These are phyloP conservation scores for Petrea volubilis DNA, from an alignment of 257 asterid species.

Conservation along the genomic window DNA sequence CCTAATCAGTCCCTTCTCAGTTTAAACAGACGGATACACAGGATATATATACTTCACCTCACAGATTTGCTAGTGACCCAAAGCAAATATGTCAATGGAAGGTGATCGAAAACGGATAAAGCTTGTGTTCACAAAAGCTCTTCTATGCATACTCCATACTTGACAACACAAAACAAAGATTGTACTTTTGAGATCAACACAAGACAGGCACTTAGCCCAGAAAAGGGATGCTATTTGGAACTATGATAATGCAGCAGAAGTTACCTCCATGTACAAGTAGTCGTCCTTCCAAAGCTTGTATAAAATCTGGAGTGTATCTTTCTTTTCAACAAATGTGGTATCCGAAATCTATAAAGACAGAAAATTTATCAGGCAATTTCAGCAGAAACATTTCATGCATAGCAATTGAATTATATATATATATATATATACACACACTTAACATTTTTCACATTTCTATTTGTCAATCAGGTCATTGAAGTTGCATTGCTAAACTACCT, in stretches of 20 bases:
- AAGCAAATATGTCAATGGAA: neutral
- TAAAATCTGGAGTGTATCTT: conserved; percentile 66
- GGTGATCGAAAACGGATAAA: neutral
- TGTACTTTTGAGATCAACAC: neutral
- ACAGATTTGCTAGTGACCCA: neutral
- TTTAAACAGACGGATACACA: neutral
- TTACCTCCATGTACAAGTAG: conserved; percentile 81
- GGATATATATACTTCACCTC: neutral
- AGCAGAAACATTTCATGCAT: neutral
- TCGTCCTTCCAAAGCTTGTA: conserved; percentile 83
- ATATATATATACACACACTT: neutral
- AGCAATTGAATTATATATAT: neutral
- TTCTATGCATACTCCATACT: neutral
- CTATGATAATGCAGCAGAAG: neutral
- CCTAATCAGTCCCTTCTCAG: neutral
- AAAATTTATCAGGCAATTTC: conserved; percentile 18
- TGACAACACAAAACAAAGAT: neutral
- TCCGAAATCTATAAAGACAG: conserved; percentile 66
- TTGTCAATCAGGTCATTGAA: neutral
- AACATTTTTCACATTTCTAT: no score
- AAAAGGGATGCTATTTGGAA: neutral
- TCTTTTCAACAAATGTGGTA: conserved; percentile 69
- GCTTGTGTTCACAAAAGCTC: neutral
- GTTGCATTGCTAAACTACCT: neutral
- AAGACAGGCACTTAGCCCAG: neutral